phyloP scores from a whole-genome alignment of 345 rosid species.

The thale cress (Arabidopsis thaliana) region TAIR10.1 NC_003070.9:28881501-28882000 shows the following conservation, averaged over 20 bases:
- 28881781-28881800: constrained; percentile 24
- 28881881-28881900: constrained; percentile 41
- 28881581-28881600: background rate
- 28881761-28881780: background rate
- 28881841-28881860: constrained; percentile 42
- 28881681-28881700: background rate
- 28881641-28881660: background rate
- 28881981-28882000: background rate
- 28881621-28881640: constrained; percentile 33
- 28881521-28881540: too few relatives aligned
- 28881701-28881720: background rate
- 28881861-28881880: constrained; percentile 40
- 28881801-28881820: background rate
- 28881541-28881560: background rate
- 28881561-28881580: constrained; percentile 1
- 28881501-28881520: constrained; percentile 29
- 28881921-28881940: constrained; percentile 15
- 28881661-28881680: constrained; percentile 14
- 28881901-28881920: constrained; percentile 30
- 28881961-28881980: constrained; percentile 38
- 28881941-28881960: constrained; percentile 9
- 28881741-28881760: constrained; percentile 22
- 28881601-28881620: constrained; percentile 9
- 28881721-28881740: background rate
- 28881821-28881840: constrained; percentile 7